Percentiles rank a stretch among this genome's conserved stretches.
phyloP scores from a whole-genome alignment of 2,329 filamentous ascomycete species.

The Exophiala oligosperma region DNA sequence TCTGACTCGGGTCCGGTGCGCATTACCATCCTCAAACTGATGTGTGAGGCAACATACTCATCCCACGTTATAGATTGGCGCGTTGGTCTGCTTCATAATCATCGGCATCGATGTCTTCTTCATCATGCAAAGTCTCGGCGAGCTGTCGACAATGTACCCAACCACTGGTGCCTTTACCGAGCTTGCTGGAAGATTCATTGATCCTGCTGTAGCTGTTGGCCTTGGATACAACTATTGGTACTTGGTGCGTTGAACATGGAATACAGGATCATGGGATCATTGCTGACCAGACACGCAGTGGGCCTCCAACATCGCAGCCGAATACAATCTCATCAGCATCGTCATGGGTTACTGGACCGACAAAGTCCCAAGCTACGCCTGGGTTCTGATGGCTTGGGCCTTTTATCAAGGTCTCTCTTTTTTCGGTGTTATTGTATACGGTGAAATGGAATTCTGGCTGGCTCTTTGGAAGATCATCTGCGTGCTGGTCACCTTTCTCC shows the following conservation, averaged over 20 bases:
- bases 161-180: conserved; percentile 50
- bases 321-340: conserved; percentile 49
- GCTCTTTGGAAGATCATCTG: conserved; percentile 38
- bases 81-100: conserved; percentile 55
- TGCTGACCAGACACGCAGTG: background rate
- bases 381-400: conserved; percentile 49
- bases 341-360: conserved; percentile 49
- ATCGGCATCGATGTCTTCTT: conserved; percentile 48
- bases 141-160: conserved; percentile 51
- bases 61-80: conserved; percentile 32
- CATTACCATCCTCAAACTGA: background rate
- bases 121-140: conserved; percentile 44
- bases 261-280: background rate
- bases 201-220: conserved; percentile 50
- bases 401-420: conserved; percentile 45
- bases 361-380: conserved; percentile 46
- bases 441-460: conserved; percentile 54
- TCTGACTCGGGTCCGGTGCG: conserved; percentile 8
- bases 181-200: conserved; percentile 43
- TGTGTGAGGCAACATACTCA: background rate
- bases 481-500: conserved; percentile 35
- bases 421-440: conserved; percentile 48
- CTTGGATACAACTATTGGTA: conserved; percentile 39
- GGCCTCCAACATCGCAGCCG: conserved; percentile 20
- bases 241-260: background rate